Conservation (phyloP, 257 asterid species). For the Primulina eburnea region DNA sequence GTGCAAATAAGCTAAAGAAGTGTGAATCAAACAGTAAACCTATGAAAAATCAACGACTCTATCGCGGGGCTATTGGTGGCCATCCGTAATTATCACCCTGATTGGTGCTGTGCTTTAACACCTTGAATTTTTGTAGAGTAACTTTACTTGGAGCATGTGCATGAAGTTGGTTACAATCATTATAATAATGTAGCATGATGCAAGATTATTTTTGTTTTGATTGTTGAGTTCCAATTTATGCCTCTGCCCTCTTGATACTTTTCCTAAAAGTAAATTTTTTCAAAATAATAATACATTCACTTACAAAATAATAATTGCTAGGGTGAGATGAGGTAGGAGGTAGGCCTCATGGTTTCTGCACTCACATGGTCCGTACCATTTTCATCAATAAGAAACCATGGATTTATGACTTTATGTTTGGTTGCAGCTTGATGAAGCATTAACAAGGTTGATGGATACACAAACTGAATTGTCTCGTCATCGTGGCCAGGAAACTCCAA, state of each 20-base stretch:
- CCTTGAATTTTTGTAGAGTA: background rate
- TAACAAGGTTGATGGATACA: conserved; percentile 34
- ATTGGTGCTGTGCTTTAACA: background rate
- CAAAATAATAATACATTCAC: background rate
- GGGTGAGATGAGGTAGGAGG: background rate
- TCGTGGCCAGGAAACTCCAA: conserved; percentile 27
- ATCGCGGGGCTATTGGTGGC: background rate
- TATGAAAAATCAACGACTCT: background rate
- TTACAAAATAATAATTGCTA: background rate
- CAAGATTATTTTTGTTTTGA: too few species aligned
- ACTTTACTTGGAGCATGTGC: background rate
- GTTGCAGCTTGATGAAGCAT: conserved; percentile 41
- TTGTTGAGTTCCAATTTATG: background rate
- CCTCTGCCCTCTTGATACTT: background rate
- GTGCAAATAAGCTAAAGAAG: background rate
- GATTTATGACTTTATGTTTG: background rate
- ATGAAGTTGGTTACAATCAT: background rate
- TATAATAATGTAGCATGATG: background rate
- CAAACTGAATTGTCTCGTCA: conserved; percentile 37
- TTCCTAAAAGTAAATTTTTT: background rate
- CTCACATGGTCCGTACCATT: background rate
- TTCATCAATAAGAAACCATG: background rate
- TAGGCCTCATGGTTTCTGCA: background rate
- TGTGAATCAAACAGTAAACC: background rate
- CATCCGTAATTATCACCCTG: background rate